A percentile compares a stretch with the other conserved stretches of the same genome.
Conservation (phyloP, 768 basidiomycete species). For the Coprinopsis cinerea region DNA sequence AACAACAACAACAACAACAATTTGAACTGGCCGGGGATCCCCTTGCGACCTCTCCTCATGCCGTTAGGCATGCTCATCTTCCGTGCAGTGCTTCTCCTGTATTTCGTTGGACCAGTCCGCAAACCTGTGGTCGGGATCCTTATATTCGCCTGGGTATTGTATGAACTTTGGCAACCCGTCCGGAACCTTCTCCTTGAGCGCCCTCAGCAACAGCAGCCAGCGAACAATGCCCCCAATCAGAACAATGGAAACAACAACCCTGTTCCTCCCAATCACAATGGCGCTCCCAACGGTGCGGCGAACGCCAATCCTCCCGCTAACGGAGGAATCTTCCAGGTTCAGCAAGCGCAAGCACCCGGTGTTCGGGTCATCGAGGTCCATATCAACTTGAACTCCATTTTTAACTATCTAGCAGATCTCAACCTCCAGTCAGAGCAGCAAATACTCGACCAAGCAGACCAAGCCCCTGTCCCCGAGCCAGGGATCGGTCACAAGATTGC, state of each 20-base stretch:
- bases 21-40: no score
- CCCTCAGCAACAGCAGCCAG: conserved; percentile 17
- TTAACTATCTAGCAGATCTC: conserved; percentile 51
- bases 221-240: conserved; percentile 10
- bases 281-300: conserved; percentile 3
- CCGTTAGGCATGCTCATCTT: conserved; percentile 63
- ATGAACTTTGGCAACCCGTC: conserved; percentile 71
- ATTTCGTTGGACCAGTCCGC: conserved; percentile 71
- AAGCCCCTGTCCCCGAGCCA: conserved; percentile 35
- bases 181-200: conserved; percentile 34
- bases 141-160: conserved; percentile 63
- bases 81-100: conserved; percentile 62
- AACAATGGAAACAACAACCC: conserved; percentile 16
- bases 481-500: conserved; percentile 40
- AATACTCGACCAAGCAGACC: conserved; percentile 30
- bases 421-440: conserved; percentile 54
- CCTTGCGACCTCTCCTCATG: conserved; percentile 60
- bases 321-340: no score
- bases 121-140: conserved; percentile 66
- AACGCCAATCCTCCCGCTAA: conserved; percentile 12
- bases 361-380: no score
- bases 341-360: no score
- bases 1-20: no score
- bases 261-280: conserved; percentile 7
- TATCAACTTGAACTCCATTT: conserved; percentile 23